A percentile compares a stretch with the other conserved stretches of the same genome.
phyloP scores from a whole-genome alignment of 2,329 filamentous ascomycete genomes.

The Pyrenochaeta sp. region DNA sequence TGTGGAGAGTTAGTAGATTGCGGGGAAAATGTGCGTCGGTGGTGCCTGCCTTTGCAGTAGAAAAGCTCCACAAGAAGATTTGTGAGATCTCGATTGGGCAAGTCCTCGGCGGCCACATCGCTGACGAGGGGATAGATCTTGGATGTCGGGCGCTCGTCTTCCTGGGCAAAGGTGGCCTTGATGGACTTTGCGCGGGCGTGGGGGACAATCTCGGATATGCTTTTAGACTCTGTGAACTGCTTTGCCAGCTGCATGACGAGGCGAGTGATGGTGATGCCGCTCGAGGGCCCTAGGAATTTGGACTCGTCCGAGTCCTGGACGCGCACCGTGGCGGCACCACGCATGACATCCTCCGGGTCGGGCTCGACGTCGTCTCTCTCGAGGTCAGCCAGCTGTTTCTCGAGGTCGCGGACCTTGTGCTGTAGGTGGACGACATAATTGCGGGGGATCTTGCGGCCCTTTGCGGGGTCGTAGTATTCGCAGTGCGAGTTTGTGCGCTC shows the following conservation, averaged over 20 bases:
- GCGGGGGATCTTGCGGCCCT: constrained; percentile 84
- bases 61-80: constrained; percentile 85
- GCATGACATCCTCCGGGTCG: constrained; percentile 83
- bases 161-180: constrained; percentile 71
- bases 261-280: constrained; percentile 92
- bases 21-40: not conserved
- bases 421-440: constrained; percentile 93
- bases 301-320: constrained; percentile 87
- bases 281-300: constrained; percentile 90
- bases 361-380: constrained; percentile 76
- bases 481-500: constrained; percentile 89
- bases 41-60: constrained; percentile 75
- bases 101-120: constrained; percentile 75
- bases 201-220: constrained; percentile 90
- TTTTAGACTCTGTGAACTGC: constrained; percentile 87
- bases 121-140: constrained; percentile 94
- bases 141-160: constrained; percentile 71
- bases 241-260: constrained; percentile 97
- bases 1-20: constrained; percentile 47
- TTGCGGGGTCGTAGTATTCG: constrained; percentile 93
- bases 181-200: constrained; percentile 72
- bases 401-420: constrained; percentile 81
- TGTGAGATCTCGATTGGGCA: constrained; percentile 77
- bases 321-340: constrained; percentile 83
- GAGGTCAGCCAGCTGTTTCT: constrained; percentile 79